These are phyloP conservation scores for Suhomyces pyralidae DNA, from an alignment of 805 yeast species.

Conservation along the genomic window DNA sequence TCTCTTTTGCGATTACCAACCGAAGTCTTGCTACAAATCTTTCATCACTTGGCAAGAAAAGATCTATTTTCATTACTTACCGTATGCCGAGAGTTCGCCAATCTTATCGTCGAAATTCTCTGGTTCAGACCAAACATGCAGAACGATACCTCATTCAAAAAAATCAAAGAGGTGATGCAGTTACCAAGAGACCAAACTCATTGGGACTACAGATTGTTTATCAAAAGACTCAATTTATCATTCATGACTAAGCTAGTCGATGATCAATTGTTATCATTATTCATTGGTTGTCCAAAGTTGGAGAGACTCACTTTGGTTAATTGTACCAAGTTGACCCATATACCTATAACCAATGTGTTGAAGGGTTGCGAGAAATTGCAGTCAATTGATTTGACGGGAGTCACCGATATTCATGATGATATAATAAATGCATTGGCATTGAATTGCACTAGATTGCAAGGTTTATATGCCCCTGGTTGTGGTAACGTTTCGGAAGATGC, in stretches of 20 bases:
- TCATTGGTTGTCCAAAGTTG: constrained; percentile 68
- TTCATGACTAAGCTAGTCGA: constrained; percentile 65
- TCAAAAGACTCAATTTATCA: constrained; percentile 77
- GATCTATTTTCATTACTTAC: constrained; percentile 62
- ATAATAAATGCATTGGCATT: constrained; percentile 65
- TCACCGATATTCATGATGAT: constrained; percentile 60
- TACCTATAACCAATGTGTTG: constrained; percentile 60
- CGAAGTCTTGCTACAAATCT: constrained; percentile 61
- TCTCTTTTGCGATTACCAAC: constrained; percentile 52
- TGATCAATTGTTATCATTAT: constrained; percentile 58
- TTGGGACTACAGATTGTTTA: constrained; percentile 66
- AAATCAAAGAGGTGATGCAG: constrained; percentile 54
- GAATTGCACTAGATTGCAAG: constrained; percentile 77
- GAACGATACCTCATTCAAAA: constrained; percentile 45
- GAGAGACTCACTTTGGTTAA: constrained; percentile 85
- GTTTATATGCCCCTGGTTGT: constrained; percentile 86
- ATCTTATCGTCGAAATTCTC: constrained; percentile 68
- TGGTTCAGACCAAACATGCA: constrained; percentile 86
- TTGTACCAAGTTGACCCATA: constrained; percentile 62
- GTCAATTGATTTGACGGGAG: constrained; percentile 85
- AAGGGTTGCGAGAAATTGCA: constrained; percentile 67
- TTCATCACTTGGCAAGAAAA: constrained; percentile 60
- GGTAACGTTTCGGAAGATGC: constrained; percentile 65
- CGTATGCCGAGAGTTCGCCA: constrained; percentile 80
- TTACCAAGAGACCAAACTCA: constrained; percentile 47